Evolutionary conservation across 441 rosid genomes (phyloP), one percentile per base, ranked within the genome.

Genomic region (Erodium texanum): DNA sequence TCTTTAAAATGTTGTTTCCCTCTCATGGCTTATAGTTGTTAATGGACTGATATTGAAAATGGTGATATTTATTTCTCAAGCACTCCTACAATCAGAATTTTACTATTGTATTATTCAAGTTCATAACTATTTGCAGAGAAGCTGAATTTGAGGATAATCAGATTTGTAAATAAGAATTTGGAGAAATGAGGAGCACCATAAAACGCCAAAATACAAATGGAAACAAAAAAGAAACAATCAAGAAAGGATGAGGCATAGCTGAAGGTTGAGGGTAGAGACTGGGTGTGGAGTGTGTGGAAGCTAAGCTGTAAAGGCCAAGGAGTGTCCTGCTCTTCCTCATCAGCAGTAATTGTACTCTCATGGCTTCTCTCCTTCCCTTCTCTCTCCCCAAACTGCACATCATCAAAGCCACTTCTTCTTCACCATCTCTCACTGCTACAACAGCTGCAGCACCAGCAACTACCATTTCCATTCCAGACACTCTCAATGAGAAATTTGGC

Each of bases 281-380:
- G 38, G 38, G 38, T 34, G 38, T 34, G 38, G 16, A 45, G 52
- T 45, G 52, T 45, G 12, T 45, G 52, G 52, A 45, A 45, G 52
- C 52, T 9, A 45, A 14, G 52, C 52, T 45, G 52, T 45, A 45
- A n/a, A 45, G 52, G 14, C 52, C 52, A 45, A 45, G 52, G n/a
- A 12, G 52, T 16, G 5, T 12, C 41, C 18, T 45, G 14, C 16
- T 45, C 64, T 61, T 14, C 29, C 29, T 3, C 64, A 65, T 64
- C 76, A 34, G 6, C 36, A 32, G 6, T 7, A 32, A 32, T 3
- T n/a, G n/a, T 7, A n/a, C 8, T 34, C 38, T 5, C 43, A 89
- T 84, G 93, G 87, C 95, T 77, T 83, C 87, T 70, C 83, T 90
- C 74, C 83, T 86, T 64, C 81, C 89, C 74, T 82, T 87, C 79